Base-by-base conservation (phyloP, 352 stramenopile species). In the Thraustochytrium sp. region DNA sequence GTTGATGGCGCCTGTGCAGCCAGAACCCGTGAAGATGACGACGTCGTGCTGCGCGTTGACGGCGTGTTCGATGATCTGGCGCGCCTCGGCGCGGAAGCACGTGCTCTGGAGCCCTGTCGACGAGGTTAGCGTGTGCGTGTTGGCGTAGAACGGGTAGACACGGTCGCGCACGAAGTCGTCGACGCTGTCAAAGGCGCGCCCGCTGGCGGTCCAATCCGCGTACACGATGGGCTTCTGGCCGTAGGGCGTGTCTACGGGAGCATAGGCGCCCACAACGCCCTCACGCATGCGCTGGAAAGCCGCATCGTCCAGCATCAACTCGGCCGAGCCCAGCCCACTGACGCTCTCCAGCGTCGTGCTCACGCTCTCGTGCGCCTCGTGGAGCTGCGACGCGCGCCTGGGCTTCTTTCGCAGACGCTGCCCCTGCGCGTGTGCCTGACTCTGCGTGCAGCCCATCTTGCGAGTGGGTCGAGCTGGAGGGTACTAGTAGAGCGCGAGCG, bases 111-210 rank as follows among this genome's bases (percentile, higher is more conserved):
- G 89, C n/a, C 92, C 93, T 9, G 90, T 94, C 62, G 91, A 86
- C 37, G 90, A 95, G 18, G 90, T 92, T 37, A 90, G 93, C 21
- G 96, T 98, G 88, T 99, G 96, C 21, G 96, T 99, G 85, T 99
- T 99, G 42, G 94, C 95, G 87, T 98, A 98, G 49, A 97, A 89
- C 0, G 95, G 94, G 74, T 97, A 82, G 26, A 98, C 96, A 37
- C 93, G 88, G 40, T 88, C 42, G 37, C 85, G 55, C 2, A 99
- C 85, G 73, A 97, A 98, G 16, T 91, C 82, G 86, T 98, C 95
- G 18, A 98, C 90, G 62, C 88, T 94, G 48, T 82, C 84, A 11
- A 97, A 74, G 3, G 93, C 89, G 78, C 94, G 92, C 75, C 92
- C 92, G 44, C 91, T 96, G 54, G 95, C 96, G 16, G 95, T 98